phyloP scores from a whole-genome alignment of 176 grass and related monocot species.

The Alloteropsis semialata region DNA sequence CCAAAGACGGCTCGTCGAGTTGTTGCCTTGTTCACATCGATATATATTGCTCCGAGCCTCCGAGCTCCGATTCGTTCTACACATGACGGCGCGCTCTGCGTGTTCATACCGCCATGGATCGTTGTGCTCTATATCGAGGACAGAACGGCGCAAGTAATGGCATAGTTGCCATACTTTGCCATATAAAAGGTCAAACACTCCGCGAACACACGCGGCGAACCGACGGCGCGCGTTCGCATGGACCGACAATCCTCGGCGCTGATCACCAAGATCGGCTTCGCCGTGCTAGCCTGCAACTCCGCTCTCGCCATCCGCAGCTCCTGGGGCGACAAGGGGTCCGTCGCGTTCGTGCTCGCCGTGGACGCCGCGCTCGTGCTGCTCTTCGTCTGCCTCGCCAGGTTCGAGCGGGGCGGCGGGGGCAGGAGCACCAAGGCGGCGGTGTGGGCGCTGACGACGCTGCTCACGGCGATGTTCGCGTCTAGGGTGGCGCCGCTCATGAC shows the following conservation, averaged over 20 bases:
- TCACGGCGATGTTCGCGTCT: not conserved
- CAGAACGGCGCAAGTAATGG: too few species aligned
- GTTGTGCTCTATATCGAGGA: too few species aligned
- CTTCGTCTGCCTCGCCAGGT: not conserved
- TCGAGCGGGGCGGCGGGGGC: not conserved
- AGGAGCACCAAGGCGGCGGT: not conserved
- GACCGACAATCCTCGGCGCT: not conserved
- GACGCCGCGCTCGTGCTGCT: not conserved
- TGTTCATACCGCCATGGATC: too few species aligned
- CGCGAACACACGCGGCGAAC: too few species aligned
- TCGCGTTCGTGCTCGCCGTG: not conserved
- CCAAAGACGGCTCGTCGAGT: too few species aligned
- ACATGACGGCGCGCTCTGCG: too few species aligned
- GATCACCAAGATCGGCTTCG: not conserved
- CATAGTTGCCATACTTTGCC: too few species aligned
- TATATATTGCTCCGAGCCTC: too few species aligned
- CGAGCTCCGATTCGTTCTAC: too few species aligned
- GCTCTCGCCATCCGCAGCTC: not conserved
- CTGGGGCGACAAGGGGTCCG: not conserved
- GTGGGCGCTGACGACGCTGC: conserved; percentile 9
- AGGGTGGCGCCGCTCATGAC: conserved; percentile 21
- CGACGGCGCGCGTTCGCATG: too few species aligned
- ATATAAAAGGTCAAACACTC: too few species aligned
- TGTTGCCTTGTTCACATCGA: too few species aligned
- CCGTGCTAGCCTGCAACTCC: not conserved